Conservation (phyloP, 2,329 filamentous ascomycete species). For the Ascochyta lentis region DNA sequence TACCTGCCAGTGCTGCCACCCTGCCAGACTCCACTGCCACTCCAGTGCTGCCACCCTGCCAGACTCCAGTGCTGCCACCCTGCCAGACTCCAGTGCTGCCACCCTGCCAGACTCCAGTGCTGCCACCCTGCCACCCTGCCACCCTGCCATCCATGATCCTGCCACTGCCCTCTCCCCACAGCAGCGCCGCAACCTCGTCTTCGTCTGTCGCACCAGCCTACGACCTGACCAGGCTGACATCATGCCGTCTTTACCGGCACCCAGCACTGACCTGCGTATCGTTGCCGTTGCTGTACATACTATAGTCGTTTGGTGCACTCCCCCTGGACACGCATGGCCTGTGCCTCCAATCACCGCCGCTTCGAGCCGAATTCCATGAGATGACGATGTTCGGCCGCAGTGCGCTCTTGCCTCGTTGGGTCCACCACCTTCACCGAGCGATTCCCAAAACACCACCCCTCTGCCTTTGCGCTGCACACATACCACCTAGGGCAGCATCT, state of each 20-base stretch:
- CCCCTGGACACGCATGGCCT: neutral
- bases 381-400: constrained; percentile 1
- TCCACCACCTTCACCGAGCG: neutral
- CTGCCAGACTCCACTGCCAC: no score
- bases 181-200: constrained; percentile 13
- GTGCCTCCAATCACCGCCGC: constrained; percentile 2
- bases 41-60: no score
- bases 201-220: constrained; percentile 14
- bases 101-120: no score
- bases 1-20: no score
- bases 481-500: neutral
- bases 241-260: neutral
- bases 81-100: no score
- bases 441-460: neutral
- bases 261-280: neutral
- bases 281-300: neutral
- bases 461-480: neutral
- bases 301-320: no score
- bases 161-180: neutral
- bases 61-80: no score
- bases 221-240: constrained; percentile 3
- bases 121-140: no score
- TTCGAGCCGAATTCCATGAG: neutral
- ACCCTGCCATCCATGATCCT: neutral
- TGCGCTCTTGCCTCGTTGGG: constrained; percentile 5